Evolutionary conservation across 78 protist genomes (phyloP), one percentile per base, ranked within the genome.

Genomic region (Creolimax fragrantissima): DNA sequence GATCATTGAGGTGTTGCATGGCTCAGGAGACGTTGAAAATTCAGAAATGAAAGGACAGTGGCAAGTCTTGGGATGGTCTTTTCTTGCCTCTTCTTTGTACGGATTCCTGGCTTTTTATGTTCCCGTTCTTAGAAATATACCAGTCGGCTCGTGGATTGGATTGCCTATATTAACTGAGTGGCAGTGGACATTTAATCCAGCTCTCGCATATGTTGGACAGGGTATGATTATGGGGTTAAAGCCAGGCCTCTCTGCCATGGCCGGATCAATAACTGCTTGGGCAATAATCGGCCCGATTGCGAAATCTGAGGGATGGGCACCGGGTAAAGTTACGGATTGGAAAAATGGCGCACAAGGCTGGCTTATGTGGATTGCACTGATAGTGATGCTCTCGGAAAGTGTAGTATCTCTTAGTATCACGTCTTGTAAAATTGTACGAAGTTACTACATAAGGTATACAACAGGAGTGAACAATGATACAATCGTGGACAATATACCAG

Each of bases 221-320:
- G 97, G 97, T 42, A 95, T 96, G 97, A 95, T 96, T 85, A 96
- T 94, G 96, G 96, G 97, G 7, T 47, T 93, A 4, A 93, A 93
- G 41, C 67, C 97, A 3, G 94, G 94, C 44, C 5, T 89, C 5
- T 94, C 96, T 3, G 39, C 93, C 35, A 24, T 96, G 17, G 45
- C 92, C 74, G 74, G 74, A 24, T 32, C 39, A 32, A 58, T 58
- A 32, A 58, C 74, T 58, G 74, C 74, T 17, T 58, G 74, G 74
- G 74, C 74, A 32, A 58, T 58, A 32, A 17, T 58, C 11, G 74
- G 96, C 2, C 97, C 97, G 3, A 88, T 96, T n/a, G 96, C 96
- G 43, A 42, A 47, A 0, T 3, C 41, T 5, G 39, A 39, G 0
- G 96, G 96, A 5, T 95, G 96, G 95, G 94, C 91, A 45, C 2